Conservation (phyloP, 805 yeast genomes). For the Candida pseudofarinosa region DNA sequence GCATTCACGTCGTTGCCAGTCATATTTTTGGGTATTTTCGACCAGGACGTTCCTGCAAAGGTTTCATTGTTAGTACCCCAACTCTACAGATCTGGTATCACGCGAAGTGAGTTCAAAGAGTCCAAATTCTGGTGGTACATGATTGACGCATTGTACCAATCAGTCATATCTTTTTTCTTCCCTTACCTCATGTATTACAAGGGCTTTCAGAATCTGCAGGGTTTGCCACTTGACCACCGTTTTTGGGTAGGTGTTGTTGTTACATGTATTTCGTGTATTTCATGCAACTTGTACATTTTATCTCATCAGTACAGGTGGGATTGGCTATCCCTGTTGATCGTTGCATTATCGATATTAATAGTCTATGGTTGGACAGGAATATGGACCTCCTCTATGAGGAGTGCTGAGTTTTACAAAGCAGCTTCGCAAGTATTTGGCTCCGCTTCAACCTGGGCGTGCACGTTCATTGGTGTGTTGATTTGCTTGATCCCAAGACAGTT, state of each 20-base stretch:
- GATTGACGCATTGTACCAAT: constrained; percentile 75
- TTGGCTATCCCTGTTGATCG: constrained; percentile 59
- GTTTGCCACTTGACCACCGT: constrained; percentile 64
- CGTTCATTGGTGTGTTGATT: constrained; percentile 56
- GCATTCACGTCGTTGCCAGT: constrained; percentile 82
- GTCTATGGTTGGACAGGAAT: constrained; percentile 77
- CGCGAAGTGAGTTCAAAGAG: constrained; percentile 68
- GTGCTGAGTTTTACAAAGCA: constrained; percentile 61
- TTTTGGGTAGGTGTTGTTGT: constrained; percentile 68
- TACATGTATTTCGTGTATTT: constrained; percentile 59
- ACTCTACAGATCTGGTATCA: constrained; percentile 67
- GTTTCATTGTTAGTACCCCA: constrained; percentile 73
- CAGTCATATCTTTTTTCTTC: constrained; percentile 67
- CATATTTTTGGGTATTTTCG: constrained; percentile 72
- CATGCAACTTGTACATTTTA: constrained; percentile 64
- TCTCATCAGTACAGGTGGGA: constrained; percentile 79
- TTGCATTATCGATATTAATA: constrained; percentile 53
- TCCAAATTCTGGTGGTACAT: constrained; percentile 67
- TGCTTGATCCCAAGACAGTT: constrained; percentile 69
- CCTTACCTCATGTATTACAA: constrained; percentile 50
- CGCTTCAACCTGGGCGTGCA: constrained; percentile 63
- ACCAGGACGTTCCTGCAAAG: constrained; percentile 72
- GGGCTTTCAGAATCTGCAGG: constrained; percentile 39
- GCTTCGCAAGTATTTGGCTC: constrained; percentile 63
- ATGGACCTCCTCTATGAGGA: constrained; percentile 55